phyloP scores from a whole-genome alignment of 768 basidiomycete species.

The Collybia sp. region DNA sequence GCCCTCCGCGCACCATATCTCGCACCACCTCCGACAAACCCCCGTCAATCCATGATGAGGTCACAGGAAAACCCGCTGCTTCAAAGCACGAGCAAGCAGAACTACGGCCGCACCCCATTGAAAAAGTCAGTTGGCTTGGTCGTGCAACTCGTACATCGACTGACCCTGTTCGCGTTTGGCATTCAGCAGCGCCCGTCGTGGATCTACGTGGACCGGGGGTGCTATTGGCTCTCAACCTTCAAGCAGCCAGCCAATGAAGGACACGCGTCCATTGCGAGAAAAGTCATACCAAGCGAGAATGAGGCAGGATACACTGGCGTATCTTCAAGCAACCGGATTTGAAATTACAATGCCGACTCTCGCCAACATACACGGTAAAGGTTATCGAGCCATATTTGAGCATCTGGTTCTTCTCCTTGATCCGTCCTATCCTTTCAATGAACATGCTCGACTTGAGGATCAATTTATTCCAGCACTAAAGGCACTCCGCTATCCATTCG shows the following conservation, averaged over 20 bases:
- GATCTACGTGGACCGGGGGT: constrained; percentile 68
- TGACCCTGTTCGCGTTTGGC: neutral
- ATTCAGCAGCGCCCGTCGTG: constrained; percentile 63
- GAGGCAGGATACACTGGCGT: constrained; percentile 72
- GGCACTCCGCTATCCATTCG: constrained; percentile 77
- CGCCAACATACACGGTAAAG: constrained; percentile 76
- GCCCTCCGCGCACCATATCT: constrained; percentile 56
- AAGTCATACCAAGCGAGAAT: constrained; percentile 67
- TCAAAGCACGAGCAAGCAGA: constrained; percentile 63
- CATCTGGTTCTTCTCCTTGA: constrained; percentile 72
- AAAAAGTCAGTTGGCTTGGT: constrained; percentile 45
- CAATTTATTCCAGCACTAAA: constrained; percentile 76
- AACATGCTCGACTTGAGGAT: constrained; percentile 62
- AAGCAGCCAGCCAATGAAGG: constrained; percentile 59
- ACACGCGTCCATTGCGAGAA: constrained; percentile 77
- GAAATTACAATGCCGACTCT: constrained; percentile 68
- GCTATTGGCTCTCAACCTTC: constrained; percentile 41
- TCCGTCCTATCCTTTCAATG: constrained; percentile 54
- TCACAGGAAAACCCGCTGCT: constrained; percentile 72
- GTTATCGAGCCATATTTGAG: constrained; percentile 82
- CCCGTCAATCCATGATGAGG: constrained; percentile 64
- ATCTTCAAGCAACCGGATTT: constrained; percentile 60
- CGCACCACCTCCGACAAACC: constrained; percentile 41
- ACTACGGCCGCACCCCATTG: constrained; percentile 70
- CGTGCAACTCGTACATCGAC: constrained; percentile 5